A percentile compares a stretch with the other conserved stretches of the same genome.
phyloP scores from a whole-genome alignment of 2,329 filamentous ascomycete genomes.

The Tolypocladium ovalisporum region DNA sequence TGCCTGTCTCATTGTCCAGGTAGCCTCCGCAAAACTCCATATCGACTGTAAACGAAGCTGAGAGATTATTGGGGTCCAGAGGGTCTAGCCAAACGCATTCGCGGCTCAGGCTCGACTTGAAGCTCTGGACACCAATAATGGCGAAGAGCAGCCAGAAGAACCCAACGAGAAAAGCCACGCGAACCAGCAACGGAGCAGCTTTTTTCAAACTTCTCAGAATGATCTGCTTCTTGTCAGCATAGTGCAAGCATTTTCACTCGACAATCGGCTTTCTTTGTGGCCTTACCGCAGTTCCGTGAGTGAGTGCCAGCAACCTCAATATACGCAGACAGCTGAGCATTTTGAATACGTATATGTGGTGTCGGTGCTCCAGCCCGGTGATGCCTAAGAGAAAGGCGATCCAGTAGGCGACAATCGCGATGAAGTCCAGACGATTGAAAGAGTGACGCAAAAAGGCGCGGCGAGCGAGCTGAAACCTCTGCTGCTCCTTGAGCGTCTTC shows the following conservation, averaged over 20 bases:
- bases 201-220: conserved; percentile 94
- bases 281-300: conserved; percentile 79
- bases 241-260: background rate
- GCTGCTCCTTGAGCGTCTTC: conserved; percentile 63
- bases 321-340: conserved; percentile 97
- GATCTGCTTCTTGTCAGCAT: conserved; percentile 40
- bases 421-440: conserved; percentile 90
- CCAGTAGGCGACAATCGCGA: conserved; percentile 94
- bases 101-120: conserved; percentile 71
- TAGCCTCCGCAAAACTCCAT: conserved; percentile 83
- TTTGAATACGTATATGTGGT: conserved; percentile 80
- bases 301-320: conserved; percentile 78
- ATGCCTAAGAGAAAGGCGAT: conserved; percentile 69
- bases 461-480: conserved; percentile 75
- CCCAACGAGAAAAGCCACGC: conserved; percentile 85
- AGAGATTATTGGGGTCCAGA: conserved; percentile 39
- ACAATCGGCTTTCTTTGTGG: background rate
- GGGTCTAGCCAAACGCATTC: conserved; percentile 71
- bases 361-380: conserved; percentile 53
- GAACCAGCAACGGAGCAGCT: conserved; percentile 79
- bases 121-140: conserved; percentile 93
- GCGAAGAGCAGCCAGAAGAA: conserved; percentile 99
- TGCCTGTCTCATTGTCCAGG: conserved; percentile 48
- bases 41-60: conserved; percentile 47
- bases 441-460: conserved; percentile 89